Conservation (phyloP, 2,329 filamentous ascomycete species). For the Aspergillus eucalypticola region DNA sequence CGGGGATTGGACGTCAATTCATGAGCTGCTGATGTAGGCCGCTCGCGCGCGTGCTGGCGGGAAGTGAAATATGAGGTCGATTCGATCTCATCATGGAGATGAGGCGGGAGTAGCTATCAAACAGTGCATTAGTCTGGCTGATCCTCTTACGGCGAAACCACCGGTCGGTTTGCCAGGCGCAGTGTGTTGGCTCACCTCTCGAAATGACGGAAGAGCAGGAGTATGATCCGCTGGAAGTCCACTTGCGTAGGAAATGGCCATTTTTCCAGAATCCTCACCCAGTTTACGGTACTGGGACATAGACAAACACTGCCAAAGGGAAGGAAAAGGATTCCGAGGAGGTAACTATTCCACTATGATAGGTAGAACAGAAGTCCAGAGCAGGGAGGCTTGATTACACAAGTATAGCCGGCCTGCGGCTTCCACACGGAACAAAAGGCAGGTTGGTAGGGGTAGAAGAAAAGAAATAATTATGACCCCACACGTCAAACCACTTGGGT, state of each 20-base stretch:
- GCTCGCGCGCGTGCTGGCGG: slow-evolving; percentile 32
- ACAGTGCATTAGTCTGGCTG: slow-evolving; percentile 11
- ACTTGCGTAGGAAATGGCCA: slow-evolving; percentile 42
- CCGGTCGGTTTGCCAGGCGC: neutral
- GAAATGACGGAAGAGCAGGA: slow-evolving; percentile 40
- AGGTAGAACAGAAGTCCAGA: neutral
- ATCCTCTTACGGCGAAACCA: neutral
- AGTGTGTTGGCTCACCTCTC: slow-evolving; percentile 34
- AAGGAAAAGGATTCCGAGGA: slow-evolving; percentile 1
- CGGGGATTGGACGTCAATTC: slow-evolving; percentile 33
- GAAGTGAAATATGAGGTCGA: slow-evolving; percentile 37
- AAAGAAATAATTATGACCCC: neutral
- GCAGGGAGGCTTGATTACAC: slow-evolving; percentile 10
- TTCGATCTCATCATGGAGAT: slow-evolving; percentile 46
- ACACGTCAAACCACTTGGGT: neutral
- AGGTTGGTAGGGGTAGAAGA: neutral
- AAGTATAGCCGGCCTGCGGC: slow-evolving; percentile 24
- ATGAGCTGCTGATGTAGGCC: slow-evolving; percentile 30
- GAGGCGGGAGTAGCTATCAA: slow-evolving; percentile 40
- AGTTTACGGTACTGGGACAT: slow-evolving; percentile 38
- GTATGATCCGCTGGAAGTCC: slow-evolving; percentile 34
- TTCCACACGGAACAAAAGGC: slow-evolving; percentile 2
- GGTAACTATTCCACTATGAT: slow-evolving; percentile 4
- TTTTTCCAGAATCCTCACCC: slow-evolving; percentile 37
- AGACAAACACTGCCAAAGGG: slow-evolving; percentile 23